Percentiles rank a stretch among this genome's conserved stretches.
Evolutionary conservation across 208 protist species (phyloP).

Genomic region (Crithidia brevicula): DNA sequence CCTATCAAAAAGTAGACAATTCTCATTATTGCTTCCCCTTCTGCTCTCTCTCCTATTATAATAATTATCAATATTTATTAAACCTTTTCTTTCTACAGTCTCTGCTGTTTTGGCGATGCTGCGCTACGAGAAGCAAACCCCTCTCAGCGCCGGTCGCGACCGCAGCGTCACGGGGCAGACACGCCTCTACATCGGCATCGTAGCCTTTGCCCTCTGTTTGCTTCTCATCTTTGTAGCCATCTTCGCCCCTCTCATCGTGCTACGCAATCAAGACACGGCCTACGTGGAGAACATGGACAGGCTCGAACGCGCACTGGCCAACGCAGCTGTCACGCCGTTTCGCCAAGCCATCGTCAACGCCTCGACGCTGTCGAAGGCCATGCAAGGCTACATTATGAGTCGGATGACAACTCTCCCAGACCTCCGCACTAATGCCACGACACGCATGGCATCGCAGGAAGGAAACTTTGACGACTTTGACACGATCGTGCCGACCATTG

Average conservation of each 20-base stretch:
- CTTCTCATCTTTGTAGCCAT: conserved; percentile 41
- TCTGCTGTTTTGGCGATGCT: background rate
- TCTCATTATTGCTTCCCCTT: too few relatives aligned
- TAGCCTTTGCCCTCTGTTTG: conserved; percentile 22
- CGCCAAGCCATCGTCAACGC: conserved; percentile 43
- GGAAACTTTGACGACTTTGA: conserved; percentile 33
- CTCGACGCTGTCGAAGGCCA: conserved; percentile 27
- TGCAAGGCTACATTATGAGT: conserved; percentile 61
- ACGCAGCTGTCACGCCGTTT: conserved; percentile 25
- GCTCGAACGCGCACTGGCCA: conserved; percentile 17
- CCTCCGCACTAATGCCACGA: conserved; percentile 24
- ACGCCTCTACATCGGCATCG: conserved; percentile 39
- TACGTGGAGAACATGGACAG: background rate
- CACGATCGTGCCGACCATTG: conserved; percentile 14
- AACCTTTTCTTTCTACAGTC: background rate
- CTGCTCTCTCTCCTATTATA: conserved; percentile 12
- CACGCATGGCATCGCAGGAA: conserved; percentile 35
- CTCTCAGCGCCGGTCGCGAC: background rate
- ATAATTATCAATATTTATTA: background rate
- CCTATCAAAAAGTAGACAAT: too few relatives aligned
- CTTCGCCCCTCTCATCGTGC: conserved; percentile 39
- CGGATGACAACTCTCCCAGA: conserved; percentile 32
- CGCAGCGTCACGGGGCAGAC: conserved; percentile 14
- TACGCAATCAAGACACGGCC: conserved; percentile 16
- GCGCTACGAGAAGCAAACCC: background rate